Evolutionary conservation across 257 asterid species (phyloP).

Genomic region (Capsicum chinense): DNA sequence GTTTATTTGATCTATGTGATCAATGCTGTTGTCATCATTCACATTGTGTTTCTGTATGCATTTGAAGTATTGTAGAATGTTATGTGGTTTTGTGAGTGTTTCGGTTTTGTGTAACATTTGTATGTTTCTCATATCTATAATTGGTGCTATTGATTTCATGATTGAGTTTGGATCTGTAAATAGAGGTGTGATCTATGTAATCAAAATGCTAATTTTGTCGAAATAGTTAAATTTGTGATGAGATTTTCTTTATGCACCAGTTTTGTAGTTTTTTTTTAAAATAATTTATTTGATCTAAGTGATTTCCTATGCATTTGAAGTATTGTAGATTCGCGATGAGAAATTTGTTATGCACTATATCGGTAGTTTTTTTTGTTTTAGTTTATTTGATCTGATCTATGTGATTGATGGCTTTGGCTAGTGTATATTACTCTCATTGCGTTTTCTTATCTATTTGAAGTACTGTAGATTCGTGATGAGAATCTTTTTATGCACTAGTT

Average conservation of each 20-base stretch:
- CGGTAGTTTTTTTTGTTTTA: too few species aligned
- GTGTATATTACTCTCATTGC: not conserved
- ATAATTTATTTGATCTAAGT: too few species aligned
- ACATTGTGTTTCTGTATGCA: not conserved
- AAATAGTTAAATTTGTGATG: not conserved
- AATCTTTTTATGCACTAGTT: not conserved
- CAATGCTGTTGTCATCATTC: not conserved
- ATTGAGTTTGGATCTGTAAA: too few species aligned
- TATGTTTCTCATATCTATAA: too few species aligned
- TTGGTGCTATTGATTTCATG: too few species aligned
- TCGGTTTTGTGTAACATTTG: too few species aligned
- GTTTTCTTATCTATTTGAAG: not conserved
- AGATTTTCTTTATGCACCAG: not conserved
- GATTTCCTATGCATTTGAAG: too few species aligned
- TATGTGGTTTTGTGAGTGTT: not conserved
- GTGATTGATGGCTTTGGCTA: not conserved
- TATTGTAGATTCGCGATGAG: too few species aligned
- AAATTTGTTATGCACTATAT: too few species aligned
- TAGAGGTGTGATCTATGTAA: too few species aligned
- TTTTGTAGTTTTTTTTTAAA: not conserved
- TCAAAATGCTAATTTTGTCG: too few species aligned
- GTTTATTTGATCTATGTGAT: not conserved
- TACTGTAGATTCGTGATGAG: not conserved
- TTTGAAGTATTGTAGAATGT: not conserved
- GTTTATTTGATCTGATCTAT: not conserved